phyloP scores from a whole-genome alignment of 345 rosid species.

The Camelina laxa region DNA sequence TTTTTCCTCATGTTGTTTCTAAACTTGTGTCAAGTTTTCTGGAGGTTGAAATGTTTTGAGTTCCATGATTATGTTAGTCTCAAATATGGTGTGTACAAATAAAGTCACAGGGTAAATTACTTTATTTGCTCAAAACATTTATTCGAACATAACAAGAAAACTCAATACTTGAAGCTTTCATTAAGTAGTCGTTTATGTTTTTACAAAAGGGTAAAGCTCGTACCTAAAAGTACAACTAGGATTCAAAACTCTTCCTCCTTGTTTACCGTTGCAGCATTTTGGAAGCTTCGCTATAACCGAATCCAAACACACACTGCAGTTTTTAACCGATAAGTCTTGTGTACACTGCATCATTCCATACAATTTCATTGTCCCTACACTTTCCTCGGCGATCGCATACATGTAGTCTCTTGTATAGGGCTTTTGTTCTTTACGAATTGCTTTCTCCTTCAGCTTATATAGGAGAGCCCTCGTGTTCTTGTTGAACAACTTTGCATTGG shows the following conservation, averaged over 20 bases:
- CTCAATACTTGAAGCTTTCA: no score
- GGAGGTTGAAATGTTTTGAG: not conserved
- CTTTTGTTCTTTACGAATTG: not conserved
- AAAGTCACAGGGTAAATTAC: no score
- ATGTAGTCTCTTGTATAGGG: not conserved
- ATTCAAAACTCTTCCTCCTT: constrained; percentile 53
- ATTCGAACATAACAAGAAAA: no score
- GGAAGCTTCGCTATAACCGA: not conserved
- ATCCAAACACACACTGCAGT: constrained; percentile 3
- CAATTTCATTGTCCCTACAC: constrained; percentile 24
- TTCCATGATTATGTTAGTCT: not conserved
- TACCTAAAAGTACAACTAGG: constrained; percentile 51
- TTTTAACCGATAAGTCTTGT: not conserved
- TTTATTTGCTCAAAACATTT: no score
- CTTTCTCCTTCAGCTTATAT: not conserved
- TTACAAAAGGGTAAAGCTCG: no score
- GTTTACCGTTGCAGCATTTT: constrained; percentile 45
- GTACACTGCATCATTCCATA: constrained; percentile 55
- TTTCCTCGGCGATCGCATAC: not conserved
- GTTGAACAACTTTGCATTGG: constrained; percentile 41
- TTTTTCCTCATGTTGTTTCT: constrained; percentile 6
- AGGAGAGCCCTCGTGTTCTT: not conserved
- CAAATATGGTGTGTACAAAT: no score
- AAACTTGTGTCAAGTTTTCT: constrained; percentile 8
- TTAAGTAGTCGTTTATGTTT: no score